A percentile compares a stretch with the other conserved stretches of the same genome.
Evolutionary conservation across 2,329 filamentous ascomycete genomes (phyloP).

Genomic region (Cucurbitaria berberidis): DNA sequence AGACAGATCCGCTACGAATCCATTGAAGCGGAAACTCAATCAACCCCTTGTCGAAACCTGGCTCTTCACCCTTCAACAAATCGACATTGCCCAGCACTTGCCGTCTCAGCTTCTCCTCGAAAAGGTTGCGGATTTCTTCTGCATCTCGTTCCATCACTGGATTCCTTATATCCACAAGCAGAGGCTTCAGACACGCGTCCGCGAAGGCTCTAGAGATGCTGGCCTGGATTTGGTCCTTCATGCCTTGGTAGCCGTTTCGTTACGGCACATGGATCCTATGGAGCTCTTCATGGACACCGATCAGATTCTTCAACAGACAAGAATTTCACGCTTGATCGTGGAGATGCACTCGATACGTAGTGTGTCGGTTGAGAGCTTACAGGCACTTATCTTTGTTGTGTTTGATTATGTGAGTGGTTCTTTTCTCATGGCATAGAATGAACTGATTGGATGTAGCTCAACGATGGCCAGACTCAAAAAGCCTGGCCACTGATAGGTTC

Average conservation of each 20-base stretch:
- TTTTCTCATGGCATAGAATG: neutral
- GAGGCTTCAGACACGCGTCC: constrained; percentile 33
- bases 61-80: constrained; percentile 25
- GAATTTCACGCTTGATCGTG: constrained; percentile 37
- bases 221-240: constrained; percentile 35
- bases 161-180: constrained; percentile 43
- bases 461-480: constrained; percentile 35
- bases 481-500: constrained; percentile 44
- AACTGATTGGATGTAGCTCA: constrained; percentile 25
- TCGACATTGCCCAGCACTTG: constrained; percentile 35
- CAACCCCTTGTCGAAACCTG: constrained; percentile 19
- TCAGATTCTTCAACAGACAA: constrained; percentile 32
- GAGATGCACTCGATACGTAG: constrained; percentile 35
- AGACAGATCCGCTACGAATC: constrained; percentile 7
- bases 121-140: constrained; percentile 40
- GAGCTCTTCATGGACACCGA: constrained; percentile 33
- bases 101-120: constrained; percentile 33
- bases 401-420: constrained; percentile 38
- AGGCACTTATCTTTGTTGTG: constrained; percentile 40
- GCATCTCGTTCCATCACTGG: constrained; percentile 44
- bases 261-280: constrained; percentile 38
- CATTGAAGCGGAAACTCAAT: constrained; percentile 34
- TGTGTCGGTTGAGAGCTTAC: constrained; percentile 38
- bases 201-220: constrained; percentile 18
- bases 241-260: constrained; percentile 33